These are phyloP conservation scores for Tylopilus plumbeoviolaceoides DNA, from an alignment of 768 basidiomycete species.

Conservation along the genomic window DNA sequence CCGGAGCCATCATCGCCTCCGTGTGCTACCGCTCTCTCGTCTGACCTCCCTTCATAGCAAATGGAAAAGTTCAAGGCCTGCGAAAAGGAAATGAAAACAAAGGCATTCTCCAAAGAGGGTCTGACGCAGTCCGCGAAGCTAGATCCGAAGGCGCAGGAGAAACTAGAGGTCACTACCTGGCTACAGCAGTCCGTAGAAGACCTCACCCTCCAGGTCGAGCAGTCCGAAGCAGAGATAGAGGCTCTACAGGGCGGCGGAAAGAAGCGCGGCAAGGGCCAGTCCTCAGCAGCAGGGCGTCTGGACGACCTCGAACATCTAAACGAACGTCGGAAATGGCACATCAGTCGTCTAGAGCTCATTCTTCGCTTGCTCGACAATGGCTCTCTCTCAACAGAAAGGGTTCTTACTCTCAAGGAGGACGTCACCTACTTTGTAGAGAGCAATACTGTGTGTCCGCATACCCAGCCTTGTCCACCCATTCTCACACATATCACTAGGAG, in stretches of 20 bases:
- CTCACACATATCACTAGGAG: constrained; percentile 52
- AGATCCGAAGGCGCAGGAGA: constrained; percentile 97
- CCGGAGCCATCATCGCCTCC: neutral
- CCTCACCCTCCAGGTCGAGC: constrained; percentile 88
- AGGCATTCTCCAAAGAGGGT: constrained; percentile 99
- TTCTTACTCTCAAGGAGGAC: constrained; percentile 84
- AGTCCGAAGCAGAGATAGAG: constrained; percentile 94
- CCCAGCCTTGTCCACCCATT: constrained; percentile 7
- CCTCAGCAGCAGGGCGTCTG: constrained; percentile 62
- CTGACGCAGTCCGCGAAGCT: constrained; percentile 90
- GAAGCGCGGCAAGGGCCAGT: constrained; percentile 76
- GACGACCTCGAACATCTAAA: constrained; percentile 86
- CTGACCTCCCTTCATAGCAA: constrained; percentile 59
- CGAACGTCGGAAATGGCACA: constrained; percentile 94
- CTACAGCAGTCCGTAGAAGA: constrained; percentile 87
- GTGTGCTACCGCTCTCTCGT: constrained; percentile 12
- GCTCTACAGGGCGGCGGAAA: constrained; percentile 73
- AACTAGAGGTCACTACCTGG: constrained; percentile 86
- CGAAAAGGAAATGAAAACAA: constrained; percentile 99
- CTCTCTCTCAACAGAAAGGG: constrained; percentile 76
- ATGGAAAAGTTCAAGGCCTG: constrained; percentile 99
- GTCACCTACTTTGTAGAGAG: constrained; percentile 94
- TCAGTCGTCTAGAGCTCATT: constrained; percentile 88
- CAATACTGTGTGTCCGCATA: constrained; percentile 70
- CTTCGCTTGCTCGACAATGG: constrained; percentile 93